phyloP scores from a whole-genome alignment of 306 rosid genomes.

The Malus domestica region DNA sequence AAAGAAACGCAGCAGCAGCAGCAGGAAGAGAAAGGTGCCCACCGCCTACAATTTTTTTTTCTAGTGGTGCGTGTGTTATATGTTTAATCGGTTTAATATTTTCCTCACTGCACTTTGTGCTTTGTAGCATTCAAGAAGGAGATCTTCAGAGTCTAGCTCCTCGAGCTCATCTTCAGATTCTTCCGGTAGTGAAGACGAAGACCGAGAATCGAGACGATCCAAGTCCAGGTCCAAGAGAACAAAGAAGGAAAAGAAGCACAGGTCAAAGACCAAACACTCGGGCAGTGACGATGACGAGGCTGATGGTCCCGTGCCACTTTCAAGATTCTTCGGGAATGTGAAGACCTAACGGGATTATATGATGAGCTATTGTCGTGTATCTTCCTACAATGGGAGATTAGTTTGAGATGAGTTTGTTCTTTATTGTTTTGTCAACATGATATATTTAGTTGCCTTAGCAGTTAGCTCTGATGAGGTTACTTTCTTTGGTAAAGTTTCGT shows the following conservation, averaged over 20 bases:
- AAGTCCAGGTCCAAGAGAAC: constrained; percentile 77
- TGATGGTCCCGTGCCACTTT: constrained; percentile 84
- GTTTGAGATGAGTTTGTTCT: constrained; percentile 23
- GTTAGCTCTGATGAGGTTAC: constrained; percentile 9
- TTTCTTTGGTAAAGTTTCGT: background rate
- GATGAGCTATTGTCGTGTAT: constrained; percentile 25
- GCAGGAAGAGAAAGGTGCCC: constrained; percentile 82
- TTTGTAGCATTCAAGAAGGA: constrained; percentile 75
- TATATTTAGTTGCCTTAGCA: constrained; percentile 27
- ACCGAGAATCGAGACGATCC: constrained; percentile 65
- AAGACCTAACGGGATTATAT: constrained; percentile 36
- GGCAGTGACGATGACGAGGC: constrained; percentile 39
- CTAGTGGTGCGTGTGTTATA: background rate
- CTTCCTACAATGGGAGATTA: constrained; percentile 29
- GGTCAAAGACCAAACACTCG: constrained; percentile 58
- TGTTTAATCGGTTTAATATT: background rate
- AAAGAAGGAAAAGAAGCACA: constrained; percentile 77
- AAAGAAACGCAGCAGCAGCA: constrained; percentile 69
- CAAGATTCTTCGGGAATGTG: constrained; percentile 68
- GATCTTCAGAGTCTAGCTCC: constrained; percentile 66
- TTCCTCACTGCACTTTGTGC: constrained; percentile 7
- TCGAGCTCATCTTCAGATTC: constrained; percentile 57
- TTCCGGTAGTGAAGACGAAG: constrained; percentile 65
- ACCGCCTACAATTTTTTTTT: background rate
- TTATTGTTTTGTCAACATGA: constrained; percentile 22